Percentiles rank a stretch among this genome's conserved stretches.
Conservation (phyloP, 495 filamentous ascomycete species). For the Penicillium angulare region DNA sequence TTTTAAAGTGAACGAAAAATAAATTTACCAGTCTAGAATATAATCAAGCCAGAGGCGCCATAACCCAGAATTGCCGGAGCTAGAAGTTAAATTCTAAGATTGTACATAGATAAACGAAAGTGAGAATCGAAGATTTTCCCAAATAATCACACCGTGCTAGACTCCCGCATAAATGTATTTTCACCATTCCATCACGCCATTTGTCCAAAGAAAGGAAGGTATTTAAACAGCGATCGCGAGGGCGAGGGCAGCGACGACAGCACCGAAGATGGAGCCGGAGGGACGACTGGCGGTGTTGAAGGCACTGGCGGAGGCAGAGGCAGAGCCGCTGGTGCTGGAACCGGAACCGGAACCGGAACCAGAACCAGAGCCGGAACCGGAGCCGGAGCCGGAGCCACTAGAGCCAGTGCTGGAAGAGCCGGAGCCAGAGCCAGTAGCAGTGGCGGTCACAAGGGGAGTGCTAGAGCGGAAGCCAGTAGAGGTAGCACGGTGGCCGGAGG, state of each 20-base stretch:
- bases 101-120: constrained; percentile 16
- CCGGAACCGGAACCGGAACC: constrained; percentile 17
- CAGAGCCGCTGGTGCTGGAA: constrained; percentile 2
- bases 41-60: not conserved
- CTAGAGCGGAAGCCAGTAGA: constrained; percentile 24
- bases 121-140: constrained; percentile 11
- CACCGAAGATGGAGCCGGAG: constrained; percentile 32
- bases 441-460: constrained; percentile 13
- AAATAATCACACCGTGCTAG: constrained; percentile 2
- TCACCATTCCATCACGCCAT: constrained; percentile 17
- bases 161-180: constrained; percentile 8
- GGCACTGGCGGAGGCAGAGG: constrained; percentile 18
- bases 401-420: constrained; percentile 24
- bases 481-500: not conserved
- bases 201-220: constrained; percentile 9
- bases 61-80: not conserved
- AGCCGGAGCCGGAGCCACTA: constrained; percentile 12
- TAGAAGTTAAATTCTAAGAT: constrained; percentile 8
- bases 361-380: constrained; percentile 19
- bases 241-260: constrained; percentile 26
- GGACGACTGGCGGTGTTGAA: constrained; percentile 25
- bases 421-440: constrained; percentile 23
- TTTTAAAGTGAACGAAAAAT: not conserved
- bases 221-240: constrained; percentile 35
- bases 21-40: not conserved